Evolutionary conservation across 2,329 filamentous ascomycete species (phyloP).

Genomic region (Rosellinia necatrix): DNA sequence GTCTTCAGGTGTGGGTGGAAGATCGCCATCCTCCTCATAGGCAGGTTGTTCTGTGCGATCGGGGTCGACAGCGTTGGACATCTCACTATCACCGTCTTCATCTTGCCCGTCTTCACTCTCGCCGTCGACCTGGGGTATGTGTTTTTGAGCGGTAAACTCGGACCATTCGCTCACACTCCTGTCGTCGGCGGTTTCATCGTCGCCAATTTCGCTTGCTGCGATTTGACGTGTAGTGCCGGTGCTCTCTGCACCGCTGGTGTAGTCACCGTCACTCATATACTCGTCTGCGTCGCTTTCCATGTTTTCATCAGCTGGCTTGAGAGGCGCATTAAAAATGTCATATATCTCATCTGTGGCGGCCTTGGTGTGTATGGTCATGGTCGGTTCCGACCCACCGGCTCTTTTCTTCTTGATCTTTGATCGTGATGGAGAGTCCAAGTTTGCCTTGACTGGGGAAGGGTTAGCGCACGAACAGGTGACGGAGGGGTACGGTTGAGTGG

Average conservation of each 20-base stretch:
- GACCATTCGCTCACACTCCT: slow-evolving; percentile 84
- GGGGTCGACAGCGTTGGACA: slow-evolving; percentile 30
- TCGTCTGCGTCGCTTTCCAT: slow-evolving; percentile 60
- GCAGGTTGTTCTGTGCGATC: slow-evolving; percentile 29
- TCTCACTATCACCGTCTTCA: slow-evolving; percentile 41
- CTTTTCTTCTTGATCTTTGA: slow-evolving; percentile 82
- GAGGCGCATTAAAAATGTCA: slow-evolving; percentile 90
- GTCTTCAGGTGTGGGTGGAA: slow-evolving; percentile 35
- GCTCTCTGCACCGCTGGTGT: slow-evolving; percentile 85
- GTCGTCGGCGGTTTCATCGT: slow-evolving; percentile 56
- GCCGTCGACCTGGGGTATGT: slow-evolving; percentile 59
- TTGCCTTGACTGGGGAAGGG: slow-evolving; percentile 76
- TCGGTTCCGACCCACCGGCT: slow-evolving; percentile 70
- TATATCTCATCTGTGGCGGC: slow-evolving; percentile 98
- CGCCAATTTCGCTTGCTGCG: slow-evolving; percentile 46
- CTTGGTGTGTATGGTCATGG: slow-evolving; percentile 95
- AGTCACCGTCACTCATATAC: slow-evolving; percentile 74
- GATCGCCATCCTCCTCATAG: slow-evolving; percentile 44
- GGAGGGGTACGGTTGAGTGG: background rate
- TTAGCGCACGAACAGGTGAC: slow-evolving; percentile 37
- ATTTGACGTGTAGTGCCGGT: slow-evolving; percentile 77
- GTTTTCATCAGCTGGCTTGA: slow-evolving; percentile 50
- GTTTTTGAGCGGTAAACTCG: slow-evolving; percentile 77
- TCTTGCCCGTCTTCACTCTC: slow-evolving; percentile 41
- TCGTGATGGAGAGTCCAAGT: slow-evolving; percentile 86